Evolutionary conservation across 768 basidiomycete species (phyloP), one percentile per base, ranked within the genome.

Genomic region (Lentinula aciculospora): DNA sequence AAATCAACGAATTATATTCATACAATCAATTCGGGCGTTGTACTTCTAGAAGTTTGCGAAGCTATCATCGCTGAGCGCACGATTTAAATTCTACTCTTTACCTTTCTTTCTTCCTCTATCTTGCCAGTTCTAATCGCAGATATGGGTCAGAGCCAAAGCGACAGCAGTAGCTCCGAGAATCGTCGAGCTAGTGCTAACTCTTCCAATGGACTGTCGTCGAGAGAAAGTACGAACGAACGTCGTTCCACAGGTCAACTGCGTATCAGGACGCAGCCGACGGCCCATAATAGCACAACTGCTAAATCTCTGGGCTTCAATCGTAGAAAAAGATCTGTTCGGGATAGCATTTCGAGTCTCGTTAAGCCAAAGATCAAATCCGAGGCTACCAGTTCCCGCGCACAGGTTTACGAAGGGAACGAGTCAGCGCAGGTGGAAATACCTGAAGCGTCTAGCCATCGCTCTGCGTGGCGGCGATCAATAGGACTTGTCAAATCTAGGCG

Each of bases 341-440:
- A 62, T 46, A 74, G 71, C 53, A 64, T 79, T 44, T 60, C 66
- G 58, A 74, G 58, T 60, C 64, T 63, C 37, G 71, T 65, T 6
- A 69, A 66, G 42, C 63, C 72, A 36, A 53, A 40, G 23, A 23
- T 17, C 25, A 8, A n/a, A 32, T 12, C 23, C 19, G 29, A 23
- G 19, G 29, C 27, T 49, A n/a, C 29, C 27, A 29, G 17, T n/a
- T 23, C 19, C 65, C 63, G 58, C 63, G 65, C 1, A 61, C 64
- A 27, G 39, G 65, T 57, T 53, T 60, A 62, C 57, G 64, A 51
- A 63, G 61, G 7, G 31, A 58, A 10, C 4, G 46, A 13, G 27
- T 40, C 27, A 15, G 53, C 10, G 23, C 34, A 36, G 34, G 27
- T 15, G 10, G 46, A 45, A 2, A 39, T 48, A 32, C 50, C 58